Evolutionary conservation across 2,329 filamentous ascomycete genomes (phyloP), one percentile per base, ranked within the genome.

Genomic region (Elsinoe fawcettii): DNA sequence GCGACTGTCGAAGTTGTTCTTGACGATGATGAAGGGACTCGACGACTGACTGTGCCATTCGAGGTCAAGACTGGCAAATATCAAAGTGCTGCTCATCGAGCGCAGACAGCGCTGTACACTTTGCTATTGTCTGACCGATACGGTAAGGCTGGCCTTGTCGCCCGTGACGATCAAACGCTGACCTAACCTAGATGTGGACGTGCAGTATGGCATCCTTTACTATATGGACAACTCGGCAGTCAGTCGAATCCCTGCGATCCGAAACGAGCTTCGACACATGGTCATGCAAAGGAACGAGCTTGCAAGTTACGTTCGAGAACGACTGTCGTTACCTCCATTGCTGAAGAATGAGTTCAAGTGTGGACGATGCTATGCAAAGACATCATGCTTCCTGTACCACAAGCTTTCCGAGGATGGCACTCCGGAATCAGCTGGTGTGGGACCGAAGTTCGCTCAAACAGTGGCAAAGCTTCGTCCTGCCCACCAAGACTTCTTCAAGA

Each of bases 91-190:
- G 85, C 84, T 55, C 93, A 99, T 71, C 84, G 90, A 69, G 92
- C 92, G 1, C 93, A 99, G 71, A 99, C 93, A 5, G 89, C 91
- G 23, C 78, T 99, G 18, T 99, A 99, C 68, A 97, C 93, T 41
- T 76, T 99, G 23, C 76, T 99, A 12, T 77, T 99, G 53, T 95
- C 91, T 18, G 92, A 99, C 73, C 84, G 93, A 61, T 99, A 99
- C 70, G 81, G 80, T 81, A 67, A 63, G 74, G 56, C 14, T 5
- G 2, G 11, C 9, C 5, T 18, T 11, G 1, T 43, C 8, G 11
- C 18, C 3, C 3, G 25, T 56, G 6, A 55, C 18, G 23, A 30
- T 51, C 63, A 11, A 61, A 14, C n/a, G 11, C 25, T 30, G 30
- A 59, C 44, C 6, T 25, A 9, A 18, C 7, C 3, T 54, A 82